Base-by-base conservation (phyloP, 2,329 filamentous ascomycete species). In the Scedosporium minutisporum region DNA sequence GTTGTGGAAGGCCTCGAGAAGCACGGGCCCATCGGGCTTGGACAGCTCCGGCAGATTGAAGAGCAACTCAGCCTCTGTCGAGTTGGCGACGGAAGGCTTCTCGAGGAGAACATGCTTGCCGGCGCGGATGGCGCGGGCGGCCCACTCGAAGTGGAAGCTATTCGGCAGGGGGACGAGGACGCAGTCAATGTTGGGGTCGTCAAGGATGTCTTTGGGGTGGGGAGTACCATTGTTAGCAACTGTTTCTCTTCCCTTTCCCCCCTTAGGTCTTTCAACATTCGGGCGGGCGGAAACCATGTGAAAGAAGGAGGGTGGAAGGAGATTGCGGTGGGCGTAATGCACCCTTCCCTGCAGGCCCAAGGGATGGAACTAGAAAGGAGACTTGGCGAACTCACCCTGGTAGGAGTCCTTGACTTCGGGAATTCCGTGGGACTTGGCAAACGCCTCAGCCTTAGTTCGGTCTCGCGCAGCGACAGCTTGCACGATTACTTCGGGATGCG, bases 1-100 rank as follows among this genome's bases (percentile, higher is more conserved):
- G 64, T 75, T 74, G 66, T 84, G 81, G 63, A 80, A 78, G 3
- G 81, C 82, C 69, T 85, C 82, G 3, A 85, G 73, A 2, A 82
- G 69, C 1, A 84, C 73, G 0, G 78, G 81, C 0, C 74, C 72
- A 16, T 70, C 67, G 1, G 72, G 68, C 0, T 67, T 59, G 4
- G 65, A 64, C 55, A 78, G 66, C 14, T 74, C 64, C 0, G 75
- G 73, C 21, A 72, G 71, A 33, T 67, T 70, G 67, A 83, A 82
- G 16, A 84, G 73, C 0, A 66, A 65, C 18, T 69, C 67, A 2
- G 80, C 80, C 67, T 85, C 79, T 0, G 21, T 85, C 29, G 29
- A 33, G 29, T 33, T 33, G 29, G 29, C 29, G 6, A 33, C 29
- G 6, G 29, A 33, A 7, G 29, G 29, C 6, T 33, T 33, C 29